Base-by-base conservation (phyloP, 768 basidiomycete species). In the Phylloporus sp. region DNA sequence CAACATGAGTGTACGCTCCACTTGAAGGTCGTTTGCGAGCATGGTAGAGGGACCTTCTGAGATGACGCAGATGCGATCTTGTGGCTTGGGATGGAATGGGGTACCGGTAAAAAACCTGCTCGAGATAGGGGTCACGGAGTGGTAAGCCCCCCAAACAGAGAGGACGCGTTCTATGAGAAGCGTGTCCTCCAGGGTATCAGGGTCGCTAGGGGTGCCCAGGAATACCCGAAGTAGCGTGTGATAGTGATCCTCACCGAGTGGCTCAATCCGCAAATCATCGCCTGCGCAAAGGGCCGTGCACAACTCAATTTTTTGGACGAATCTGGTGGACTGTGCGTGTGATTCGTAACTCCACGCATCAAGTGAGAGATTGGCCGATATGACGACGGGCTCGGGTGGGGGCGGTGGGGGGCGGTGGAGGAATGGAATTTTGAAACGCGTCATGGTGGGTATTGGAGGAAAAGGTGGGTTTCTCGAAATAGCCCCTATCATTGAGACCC, bases 91-190 rank as follows among this genome's bases (percentile, higher is more conserved):
- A 27, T 52, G 45, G 26, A 49, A 40, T 4, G 47, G 17, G 0
- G 43, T 43, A 0, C 50, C 48, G 0, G 14, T 6, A 1, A 33
- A 33, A 1, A 48, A 39, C 3, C 11, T 13, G 10, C 38, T 41
- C 3, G 5, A 0, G 14, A 49, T 31, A 13, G 41, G 46, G 20
- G 46, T 38, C 3, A 49, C 57, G 3, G 35, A 46, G 10, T 55
- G 53, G 29, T 39, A 29, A 6, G 29, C 24, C 13, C 50, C 54
- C 5, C 14, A 20, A 0, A 46, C 38, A 10, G 58, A 53, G n/a
- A 60, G 46, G 20, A 60, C 44, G 4, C 58, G 53, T 37, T 59
- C 57, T 9, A 60, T 21, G 13, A 59, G 39, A 1, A 53, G 13
- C 0, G 38, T 37, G 6, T 53, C 47, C 6, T 17, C 38, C 1